phyloP scores from a whole-genome alignment of 2,329 filamentous ascomycete genomes.

The Aspergillus fischeri region DNA sequence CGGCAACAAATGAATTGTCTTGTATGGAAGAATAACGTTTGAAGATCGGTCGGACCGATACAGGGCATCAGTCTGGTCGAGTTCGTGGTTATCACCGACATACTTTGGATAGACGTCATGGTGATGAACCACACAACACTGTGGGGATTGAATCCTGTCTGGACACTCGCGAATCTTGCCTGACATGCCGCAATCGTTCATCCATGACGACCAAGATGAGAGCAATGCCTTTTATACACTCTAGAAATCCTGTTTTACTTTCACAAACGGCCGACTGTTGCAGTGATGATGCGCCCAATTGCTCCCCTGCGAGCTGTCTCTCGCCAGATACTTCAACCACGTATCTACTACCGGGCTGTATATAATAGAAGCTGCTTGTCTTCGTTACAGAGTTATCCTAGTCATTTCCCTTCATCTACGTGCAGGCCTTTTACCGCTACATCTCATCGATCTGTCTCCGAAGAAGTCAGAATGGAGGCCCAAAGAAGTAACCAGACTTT shows the following conservation, averaged over 20 bases:
- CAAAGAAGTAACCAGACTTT: conserved; percentile 43
- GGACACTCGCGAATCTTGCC: too few relatives aligned
- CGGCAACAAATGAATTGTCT: too few relatives aligned
- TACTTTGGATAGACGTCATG: conserved; percentile 8
- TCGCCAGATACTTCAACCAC: neutral
- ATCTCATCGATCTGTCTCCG: neutral
- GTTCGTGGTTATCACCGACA: neutral
- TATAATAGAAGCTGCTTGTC: neutral
- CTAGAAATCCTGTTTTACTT: neutral
- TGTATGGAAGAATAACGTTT: too few relatives aligned
- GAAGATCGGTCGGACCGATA: too few relatives aligned
- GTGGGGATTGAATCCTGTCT: neutral
- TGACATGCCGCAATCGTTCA: neutral
- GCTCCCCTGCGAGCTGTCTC: neutral
- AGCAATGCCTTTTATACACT: neutral
- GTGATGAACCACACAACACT: conserved; percentile 3
- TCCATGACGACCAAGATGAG: neutral
- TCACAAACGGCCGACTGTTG: neutral
- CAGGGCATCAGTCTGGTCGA: too few relatives aligned
- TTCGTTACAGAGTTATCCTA: neutral
- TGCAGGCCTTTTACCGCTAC: neutral
- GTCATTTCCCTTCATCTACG: neutral
- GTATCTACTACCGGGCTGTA: neutral
- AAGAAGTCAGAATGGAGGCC: conserved; percentile 17
- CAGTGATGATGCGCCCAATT: neutral